These are phyloP conservation scores for Phytopythium chamaehyphon DNA, from an alignment of 352 stramenopile species.

Conservation along the genomic window DNA sequence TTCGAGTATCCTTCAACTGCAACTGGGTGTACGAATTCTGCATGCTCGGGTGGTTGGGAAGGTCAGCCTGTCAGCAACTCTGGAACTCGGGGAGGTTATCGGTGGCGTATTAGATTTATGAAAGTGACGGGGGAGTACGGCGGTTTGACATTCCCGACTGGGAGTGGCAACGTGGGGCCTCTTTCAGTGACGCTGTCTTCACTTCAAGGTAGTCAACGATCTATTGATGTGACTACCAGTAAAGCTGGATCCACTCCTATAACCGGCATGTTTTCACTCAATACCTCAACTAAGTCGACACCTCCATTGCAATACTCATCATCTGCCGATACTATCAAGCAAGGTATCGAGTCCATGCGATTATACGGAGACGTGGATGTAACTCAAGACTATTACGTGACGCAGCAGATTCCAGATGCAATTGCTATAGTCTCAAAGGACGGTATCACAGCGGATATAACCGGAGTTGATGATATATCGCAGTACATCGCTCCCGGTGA, in stretches of 20 bases:
- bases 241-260: slow-evolving; percentile 43
- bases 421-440: slow-evolving; percentile 54
- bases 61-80: slow-evolving; percentile 61
- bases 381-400: slow-evolving; percentile 40
- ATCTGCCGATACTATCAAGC: slow-evolving; percentile 53
- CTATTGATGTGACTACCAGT: slow-evolving; percentile 56
- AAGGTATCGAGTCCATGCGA: slow-evolving; percentile 73
- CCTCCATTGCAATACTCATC: slow-evolving; percentile 53
- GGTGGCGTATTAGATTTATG: slow-evolving; percentile 73
- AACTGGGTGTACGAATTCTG: slow-evolving; percentile 42
- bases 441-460: slow-evolving; percentile 36
- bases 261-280: slow-evolving; percentile 47
- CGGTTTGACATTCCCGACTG: slow-evolving; percentile 68
- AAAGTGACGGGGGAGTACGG: slow-evolving; percentile 67
- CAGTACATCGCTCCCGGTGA: slow-evolving; percentile 63
- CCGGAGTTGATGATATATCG: slow-evolving; percentile 50
- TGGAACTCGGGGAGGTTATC: slow-evolving; percentile 79
- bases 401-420: slow-evolving; percentile 51
- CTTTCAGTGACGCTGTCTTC: slow-evolving; percentile 32
- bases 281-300: slow-evolving; percentile 30
- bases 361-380: slow-evolving; percentile 75
- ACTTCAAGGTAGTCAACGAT: slow-evolving; percentile 37
- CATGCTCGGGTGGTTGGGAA: slow-evolving; percentile 91
- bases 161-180: slow-evolving; percentile 71
- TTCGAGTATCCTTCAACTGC: slow-evolving; percentile 81